Evolutionary conservation across 352 stramenopile genomes (phyloP), one percentile per base, ranked within the genome.

Genomic region (Globisporangium radiosum): DNA sequence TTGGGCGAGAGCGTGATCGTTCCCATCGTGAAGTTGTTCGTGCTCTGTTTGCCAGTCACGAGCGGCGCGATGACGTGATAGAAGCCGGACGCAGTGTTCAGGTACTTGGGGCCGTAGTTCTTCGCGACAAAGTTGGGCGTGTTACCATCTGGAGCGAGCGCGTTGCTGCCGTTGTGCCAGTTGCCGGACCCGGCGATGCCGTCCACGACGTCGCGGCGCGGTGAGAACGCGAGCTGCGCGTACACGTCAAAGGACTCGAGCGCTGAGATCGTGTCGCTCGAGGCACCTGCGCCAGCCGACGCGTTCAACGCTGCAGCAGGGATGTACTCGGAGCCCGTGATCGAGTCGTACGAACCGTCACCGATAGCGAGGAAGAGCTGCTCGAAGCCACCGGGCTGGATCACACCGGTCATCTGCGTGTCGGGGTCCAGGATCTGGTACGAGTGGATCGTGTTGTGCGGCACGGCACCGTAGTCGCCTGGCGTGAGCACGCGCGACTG

Each of bases 11-110:
- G 62, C 17, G 74, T 83, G 59, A 83, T 70, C 0, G 74, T 83
- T 39, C 71, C 74, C 62, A 83, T 79, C 8, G 71, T 83, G 58
- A 83, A 83, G 70, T 83, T 83, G 61, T 72, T 68, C n/a, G 61
- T 64, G 51, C 67, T 83, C 61, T 80, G 72, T 15, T 59, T 64
- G 0, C 72, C 71, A 13, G 75, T 81, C 37, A 73, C 71, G 37
- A 81, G 67, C 13, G 74, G 74, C 2, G 74, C 71, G 61, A 83
- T 69, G 39, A 83, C 37, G 57, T 83, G 75, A 72, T 83, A 83
- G 51, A 60, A 60, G 19, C 74, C 74, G 40, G 75, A 73, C 50
- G 78, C 53, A 25, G 65, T 72, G 70, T 83, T 81, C 57, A 83
- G 72, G 62, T 81, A 79, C 63, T 83, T 83, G 44, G 75, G 74